Percentiles rank a stretch among this genome's conserved stretches.
phyloP scores from a whole-genome alignment of 2,329 filamentous ascomycete genomes.

The Calonectria pseudoturangicola region DNA sequence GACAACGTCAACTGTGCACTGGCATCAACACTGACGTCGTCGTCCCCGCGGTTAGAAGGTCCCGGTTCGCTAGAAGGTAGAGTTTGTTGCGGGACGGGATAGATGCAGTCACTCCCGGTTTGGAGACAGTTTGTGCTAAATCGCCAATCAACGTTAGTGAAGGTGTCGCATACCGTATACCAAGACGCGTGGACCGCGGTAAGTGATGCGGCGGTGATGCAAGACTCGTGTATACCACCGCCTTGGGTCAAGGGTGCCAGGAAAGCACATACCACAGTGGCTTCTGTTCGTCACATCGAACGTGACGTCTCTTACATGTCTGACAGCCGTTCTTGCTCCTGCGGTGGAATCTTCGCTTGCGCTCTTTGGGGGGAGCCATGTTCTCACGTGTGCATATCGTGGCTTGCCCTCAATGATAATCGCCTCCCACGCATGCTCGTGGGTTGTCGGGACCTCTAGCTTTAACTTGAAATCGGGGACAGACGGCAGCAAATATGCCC shows the following conservation, averaged over 20 bases:
- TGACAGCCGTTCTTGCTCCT: constrained; percentile 62
- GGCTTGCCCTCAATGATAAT: constrained; percentile 41
- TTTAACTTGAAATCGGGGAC: constrained; percentile 47
- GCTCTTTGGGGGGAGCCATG: constrained; percentile 61
- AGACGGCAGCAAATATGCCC: constrained; percentile 53
- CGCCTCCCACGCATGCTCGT: constrained; percentile 51
- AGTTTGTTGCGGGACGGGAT: constrained; percentile 54
- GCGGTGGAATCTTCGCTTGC: constrained; percentile 62
- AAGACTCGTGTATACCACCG: constrained; percentile 52
- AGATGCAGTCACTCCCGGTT: constrained; percentile 65
- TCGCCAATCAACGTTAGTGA: constrained; percentile 51
- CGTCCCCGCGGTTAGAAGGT: constrained; percentile 43
- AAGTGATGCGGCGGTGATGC: constrained; percentile 43
- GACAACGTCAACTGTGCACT: constrained; percentile 43
- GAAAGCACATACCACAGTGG: constrained; percentile 65
- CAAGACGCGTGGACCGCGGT: constrained; percentile 35
- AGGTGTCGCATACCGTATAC: constrained; percentile 29
- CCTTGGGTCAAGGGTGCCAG: constrained; percentile 46
- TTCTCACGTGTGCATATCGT: constrained; percentile 48
- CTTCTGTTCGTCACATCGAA: constrained; percentile 67
- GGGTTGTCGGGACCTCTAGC: constrained; percentile 48
- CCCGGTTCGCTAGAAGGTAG: constrained; percentile 52
- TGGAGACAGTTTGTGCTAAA: constrained; percentile 67
- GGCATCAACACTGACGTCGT: constrained; percentile 26
- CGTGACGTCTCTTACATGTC: constrained; percentile 64